Base-by-base conservation (phyloP, 2,329 filamentous ascomycete species). In the Diaporthe amygdali region DNA sequence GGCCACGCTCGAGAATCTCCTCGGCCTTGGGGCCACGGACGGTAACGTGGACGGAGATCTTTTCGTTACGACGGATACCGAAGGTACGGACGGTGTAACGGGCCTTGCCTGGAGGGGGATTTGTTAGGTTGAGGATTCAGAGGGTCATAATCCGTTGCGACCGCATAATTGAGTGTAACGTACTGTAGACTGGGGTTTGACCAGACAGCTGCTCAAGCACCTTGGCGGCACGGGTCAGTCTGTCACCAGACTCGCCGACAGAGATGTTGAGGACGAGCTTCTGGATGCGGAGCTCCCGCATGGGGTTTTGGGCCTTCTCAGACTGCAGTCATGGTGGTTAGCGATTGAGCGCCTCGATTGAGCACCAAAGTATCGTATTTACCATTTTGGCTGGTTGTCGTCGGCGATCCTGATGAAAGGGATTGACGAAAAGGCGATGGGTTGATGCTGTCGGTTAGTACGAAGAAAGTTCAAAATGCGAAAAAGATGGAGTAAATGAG, bases 51-150 rank as follows among this genome's bases (percentile, higher is more conserved):
- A 99, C 96, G 78, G 96, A 89, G 83, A 99, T 99, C 94, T 98
- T 98, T 87, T 99, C 96, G 93, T 99, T 99, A 95, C 96, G 96
- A 86, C 96, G 96, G 92, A 99, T 99, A 93, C 96, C 96, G 88
- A 99, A 99, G 84, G 96, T 98, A 90, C 96, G 96, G 91, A 99
- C 96, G 80, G 96, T 99, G 93, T 98, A 99, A 84, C 96, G 94
- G 86, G 96, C 96, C 94, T 99, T 99, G 95, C 93, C 94, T 95
- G 82, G 70, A 67, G 64, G 69, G 59, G 30, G 25, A 49, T 15
- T 37, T 54, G 63, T 47, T 30, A 61, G 68, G 54, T 25, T 20
- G 46, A 3, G 10, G 14, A 59, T 30, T 55, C 27, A 25, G 15
- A 32, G 10, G 15, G 22, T 10, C 39, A 52, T 25, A 30, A n/a